A percentile compares a stretch with the other conserved stretches of the same genome.
These are phyloP conservation scores for Curvularia sp. DNA, from an alignment of 2,329 filamentous ascomycete species.

Conservation along the genomic window DNA sequence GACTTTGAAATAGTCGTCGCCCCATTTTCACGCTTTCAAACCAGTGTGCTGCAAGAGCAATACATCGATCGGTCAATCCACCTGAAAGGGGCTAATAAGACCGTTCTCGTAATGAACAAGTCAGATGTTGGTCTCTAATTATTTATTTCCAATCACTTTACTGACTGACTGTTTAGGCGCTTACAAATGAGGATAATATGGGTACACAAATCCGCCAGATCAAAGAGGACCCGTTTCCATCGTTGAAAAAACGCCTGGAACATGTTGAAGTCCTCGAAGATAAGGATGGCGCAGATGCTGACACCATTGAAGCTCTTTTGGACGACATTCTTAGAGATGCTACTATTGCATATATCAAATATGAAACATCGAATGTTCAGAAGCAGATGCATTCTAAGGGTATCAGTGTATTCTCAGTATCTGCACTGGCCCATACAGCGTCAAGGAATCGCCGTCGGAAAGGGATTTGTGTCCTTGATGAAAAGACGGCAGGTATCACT, in stretches of 20 bases:
- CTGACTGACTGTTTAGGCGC: constrained; percentile 2
- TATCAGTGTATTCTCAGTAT: constrained; percentile 10
- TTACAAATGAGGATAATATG: constrained; percentile 4
- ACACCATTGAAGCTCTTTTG: neutral
- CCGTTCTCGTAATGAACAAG: constrained; percentile 20
- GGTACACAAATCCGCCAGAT: constrained; percentile 3
- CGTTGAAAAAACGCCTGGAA: neutral
- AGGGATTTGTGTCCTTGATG: neutral
- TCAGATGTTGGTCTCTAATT: constrained; percentile 18
- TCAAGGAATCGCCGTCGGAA: neutral
- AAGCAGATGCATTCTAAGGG: constrained; percentile 7
- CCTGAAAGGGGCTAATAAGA: constrained; percentile 15
- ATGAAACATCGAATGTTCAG: constrained; percentile 8
- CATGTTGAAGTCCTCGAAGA: neutral
- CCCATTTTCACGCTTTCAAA: constrained; percentile 5
- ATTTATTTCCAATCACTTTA: neutral
- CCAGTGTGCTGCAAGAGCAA: constrained; percentile 4
- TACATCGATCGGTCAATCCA: constrained; percentile 19
- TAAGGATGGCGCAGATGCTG: neutral
- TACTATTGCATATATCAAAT: constrained; percentile 10
- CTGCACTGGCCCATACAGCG: constrained; percentile 3
- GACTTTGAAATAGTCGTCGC: constrained; percentile 26
- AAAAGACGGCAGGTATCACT: constrained; percentile 8
- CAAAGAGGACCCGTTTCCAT: constrained; percentile 9
- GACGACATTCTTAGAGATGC: constrained; percentile 5